These are phyloP conservation scores for Sesbania bispinosa DNA, from an alignment of 306 rosid species.

Conservation along the genomic window DNA sequence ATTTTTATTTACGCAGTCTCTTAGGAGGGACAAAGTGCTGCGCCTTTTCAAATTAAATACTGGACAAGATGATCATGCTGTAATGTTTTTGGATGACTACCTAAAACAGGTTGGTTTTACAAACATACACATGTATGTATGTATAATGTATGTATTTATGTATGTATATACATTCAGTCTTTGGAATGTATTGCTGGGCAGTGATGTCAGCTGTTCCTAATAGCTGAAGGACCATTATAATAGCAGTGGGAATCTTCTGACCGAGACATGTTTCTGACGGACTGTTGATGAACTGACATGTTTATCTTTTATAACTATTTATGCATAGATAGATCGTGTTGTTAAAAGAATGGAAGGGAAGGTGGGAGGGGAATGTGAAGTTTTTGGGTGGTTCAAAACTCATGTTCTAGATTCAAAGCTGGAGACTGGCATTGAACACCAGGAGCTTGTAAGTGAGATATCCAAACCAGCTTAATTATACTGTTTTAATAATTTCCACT, in stretches of 20 bases:
- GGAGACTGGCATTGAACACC: constrained; percentile 74
- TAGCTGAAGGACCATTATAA: not conserved
- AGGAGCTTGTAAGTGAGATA: constrained; percentile 84
- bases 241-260: not conserved
- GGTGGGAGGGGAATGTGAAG: constrained; percentile 46
- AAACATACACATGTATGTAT: no score
- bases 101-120: constrained; percentile 67
- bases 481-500: constrained; percentile 12
- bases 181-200: constrained; percentile 7
- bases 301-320: constrained; percentile 13
- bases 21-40: constrained; percentile 77
- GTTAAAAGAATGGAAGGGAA: constrained; percentile 56
- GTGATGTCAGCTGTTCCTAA: not conserved
- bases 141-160: not conserved
- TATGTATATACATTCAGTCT: no score
- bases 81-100: constrained; percentile 86
- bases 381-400: constrained; percentile 70
- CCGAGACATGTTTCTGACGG: constrained; percentile 22
- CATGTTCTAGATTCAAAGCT: constrained; percentile 67
- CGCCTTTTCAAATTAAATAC: constrained; percentile 83
- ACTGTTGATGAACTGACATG: not conserved
- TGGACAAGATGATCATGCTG: constrained; percentile 89
- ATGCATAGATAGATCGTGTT: constrained; percentile 63
- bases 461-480: constrained; percentile 17
- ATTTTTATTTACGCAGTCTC: constrained; percentile 46